These are phyloP conservation scores for Pyricularia sp. DNA, from an alignment of 2,329 filamentous ascomycete species.

Conservation along the genomic window DNA sequence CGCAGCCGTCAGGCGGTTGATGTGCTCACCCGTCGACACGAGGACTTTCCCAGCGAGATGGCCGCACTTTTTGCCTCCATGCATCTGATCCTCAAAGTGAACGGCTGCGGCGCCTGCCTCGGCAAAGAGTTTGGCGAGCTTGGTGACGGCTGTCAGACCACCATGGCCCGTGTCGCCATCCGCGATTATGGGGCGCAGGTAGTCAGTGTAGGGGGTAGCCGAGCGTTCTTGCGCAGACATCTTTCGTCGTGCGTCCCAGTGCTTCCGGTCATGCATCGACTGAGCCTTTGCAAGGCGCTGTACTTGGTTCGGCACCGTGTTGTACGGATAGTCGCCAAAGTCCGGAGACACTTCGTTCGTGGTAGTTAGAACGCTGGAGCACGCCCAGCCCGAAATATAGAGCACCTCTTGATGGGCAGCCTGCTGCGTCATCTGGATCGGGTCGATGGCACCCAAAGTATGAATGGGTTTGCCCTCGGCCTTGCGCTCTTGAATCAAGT, in stretches of 20 bases:
- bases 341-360: conserved; percentile 98
- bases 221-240: conserved; percentile 64
- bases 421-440: conserved; percentile 99
- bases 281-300: conserved; percentile 94
- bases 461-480: conserved; percentile 81
- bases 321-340: conserved; percentile 98
- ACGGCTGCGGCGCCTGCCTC: conserved; percentile 95
- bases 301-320: conserved; percentile 96
- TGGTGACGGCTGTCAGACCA: conserved; percentile 84
- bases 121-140: conserved; percentile 93
- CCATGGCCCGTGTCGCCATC: conserved; percentile 96
- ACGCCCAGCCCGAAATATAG: conserved; percentile 96
- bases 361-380: conserved; percentile 81
- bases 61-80: conserved; percentile 97
- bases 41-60: conserved; percentile 94
- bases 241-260: conserved; percentile 79
- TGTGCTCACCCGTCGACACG: conserved; percentile 89
- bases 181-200: conserved; percentile 87
- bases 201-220: conserved; percentile 77
- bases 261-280: conserved; percentile 91
- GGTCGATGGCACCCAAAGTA: conserved; percentile 96
- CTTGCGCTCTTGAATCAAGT: conserved; percentile 70
- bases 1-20: conserved; percentile 84
- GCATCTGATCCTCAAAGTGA: conserved; percentile 95
- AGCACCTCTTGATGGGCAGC: conserved; percentile 91